Evolutionary conservation across 805 yeast species (phyloP), one percentile per base, ranked within the genome.

Genomic region (Saccharomycopsis fermentans): DNA sequence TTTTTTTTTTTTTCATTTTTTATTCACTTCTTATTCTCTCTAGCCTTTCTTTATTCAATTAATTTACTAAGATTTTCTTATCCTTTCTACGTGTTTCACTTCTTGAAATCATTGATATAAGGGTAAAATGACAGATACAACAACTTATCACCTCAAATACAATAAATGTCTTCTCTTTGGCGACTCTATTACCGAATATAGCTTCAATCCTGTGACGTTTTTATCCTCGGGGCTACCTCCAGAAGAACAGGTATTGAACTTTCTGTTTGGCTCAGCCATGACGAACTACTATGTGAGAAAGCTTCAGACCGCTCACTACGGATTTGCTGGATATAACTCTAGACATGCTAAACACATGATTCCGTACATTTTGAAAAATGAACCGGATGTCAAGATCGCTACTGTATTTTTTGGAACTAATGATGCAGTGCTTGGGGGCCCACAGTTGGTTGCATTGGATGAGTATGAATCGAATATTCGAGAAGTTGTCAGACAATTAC

Each of bases 371-470:
- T 69, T 89, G 36, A 73, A 76, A 24, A 65, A 69, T 3, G 87
- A 83, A 61, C 67, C 70, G 40, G 67, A 70, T 59, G 71, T 81
- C 55, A 70, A 63, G 2, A 63, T 77, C 11, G 74, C 82, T 59
- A 80, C 83, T 11, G 71, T 90, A 1, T 90, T 86, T 67, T 82
- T 88, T 65, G 97, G 97, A 3, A 80, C 96, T 14, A 90, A 90
- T 66, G 97, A 90, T 68, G 76, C 86, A 0, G 76, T 79, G 2
- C 63, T 71, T 8, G 73, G 67, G 0, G 77, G 77, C 3, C 65
- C 67, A 3, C 82, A 79, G 63, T 70, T 71, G 24, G 88, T 88
- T 11, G 79, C 81, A 1, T 19, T 84, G 3, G 77, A 69, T 0
- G 71, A 77, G 58, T 88, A 71, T 66, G 59, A 69, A 21, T 70